These are phyloP conservation scores for Funneliformis geosporum DNA, from an alignment of 192 early-diverging fungal genomes.

Conservation along the genomic window DNA sequence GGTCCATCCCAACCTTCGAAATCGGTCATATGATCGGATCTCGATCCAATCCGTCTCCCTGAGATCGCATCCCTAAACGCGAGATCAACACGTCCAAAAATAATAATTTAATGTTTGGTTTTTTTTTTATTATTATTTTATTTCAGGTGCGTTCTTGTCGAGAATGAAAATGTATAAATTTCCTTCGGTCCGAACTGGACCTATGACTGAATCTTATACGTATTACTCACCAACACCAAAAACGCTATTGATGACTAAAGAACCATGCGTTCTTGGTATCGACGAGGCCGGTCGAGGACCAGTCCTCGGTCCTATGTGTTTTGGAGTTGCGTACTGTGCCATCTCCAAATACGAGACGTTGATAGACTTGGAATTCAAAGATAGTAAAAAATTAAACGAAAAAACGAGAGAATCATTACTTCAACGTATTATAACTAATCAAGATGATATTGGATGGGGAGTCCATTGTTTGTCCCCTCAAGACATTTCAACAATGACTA, in stretches of 20 bases:
- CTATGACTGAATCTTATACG: slow-evolving; percentile 24
- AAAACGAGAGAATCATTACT: slow-evolving; percentile 73
- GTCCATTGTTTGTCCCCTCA: slow-evolving; percentile 81
- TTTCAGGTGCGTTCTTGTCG: too few relatives aligned
- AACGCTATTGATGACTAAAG: slow-evolving; percentile 33
- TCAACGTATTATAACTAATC: slow-evolving; percentile 53
- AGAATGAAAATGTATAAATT: too few relatives aligned
- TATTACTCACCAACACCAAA: slow-evolving; percentile 26
- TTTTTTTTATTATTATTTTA: too few relatives aligned
- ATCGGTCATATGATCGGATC: too few relatives aligned
- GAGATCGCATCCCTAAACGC: too few relatives aligned
- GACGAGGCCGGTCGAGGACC: slow-evolving; percentile 98
- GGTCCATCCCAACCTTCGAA: too few relatives aligned
- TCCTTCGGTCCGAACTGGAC: slow-evolving; percentile 12
- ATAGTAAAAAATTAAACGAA: slow-evolving; percentile 93
- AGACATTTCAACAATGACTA: slow-evolving; percentile 72
- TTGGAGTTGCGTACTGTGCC: slow-evolving; percentile 83
- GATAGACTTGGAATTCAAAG: slow-evolving; percentile 44
- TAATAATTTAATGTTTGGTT: too few relatives aligned
- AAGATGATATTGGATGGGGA: slow-evolving; percentile 80
- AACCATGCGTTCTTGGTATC: slow-evolving; percentile 78
- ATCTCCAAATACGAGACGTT: slow-evolving; percentile 55
- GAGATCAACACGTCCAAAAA: too few relatives aligned
- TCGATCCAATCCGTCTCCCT: too few relatives aligned
- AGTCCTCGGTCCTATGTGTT: slow-evolving; percentile 97